Evolutionary conservation across 139 green algal genomes (phyloP).

Genomic region (Chlamydomonas sp.): DNA sequence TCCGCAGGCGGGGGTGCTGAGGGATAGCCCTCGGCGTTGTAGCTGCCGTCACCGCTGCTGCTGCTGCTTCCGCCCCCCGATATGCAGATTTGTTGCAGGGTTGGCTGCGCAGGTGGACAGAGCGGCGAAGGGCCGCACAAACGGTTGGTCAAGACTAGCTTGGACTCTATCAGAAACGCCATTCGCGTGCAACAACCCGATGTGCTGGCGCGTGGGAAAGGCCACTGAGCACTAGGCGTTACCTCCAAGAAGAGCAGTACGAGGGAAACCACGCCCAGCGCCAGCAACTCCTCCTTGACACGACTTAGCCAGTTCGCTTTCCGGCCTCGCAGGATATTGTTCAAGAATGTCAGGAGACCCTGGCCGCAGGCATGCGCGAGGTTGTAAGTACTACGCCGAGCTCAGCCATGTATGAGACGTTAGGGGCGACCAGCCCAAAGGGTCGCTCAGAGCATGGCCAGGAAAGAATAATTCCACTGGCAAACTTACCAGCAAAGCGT

Average conservation of each 20-base stretch:
- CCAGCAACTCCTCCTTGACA: conserved; percentile 46
- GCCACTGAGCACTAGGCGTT: background rate
- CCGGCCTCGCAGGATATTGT: conserved; percentile 36
- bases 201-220: too few relatives aligned
- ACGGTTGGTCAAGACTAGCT: background rate
- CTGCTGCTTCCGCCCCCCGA: background rate
- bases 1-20: background rate
- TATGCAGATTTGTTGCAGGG: conserved; percentile 21
- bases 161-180: too few relatives aligned
- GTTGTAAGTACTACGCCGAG: too few relatives aligned
- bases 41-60: background rate
- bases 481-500: background rate
- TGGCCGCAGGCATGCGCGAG: background rate
- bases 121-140: background rate
- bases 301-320: conserved; percentile 38
- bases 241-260: conserved; percentile 43
- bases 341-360: conserved; percentile 39
- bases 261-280: conserved; percentile 41
- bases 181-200: too few relatives aligned
- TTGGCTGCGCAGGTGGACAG: background rate
- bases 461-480: too few relatives aligned
- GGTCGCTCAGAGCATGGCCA: too few relatives aligned
- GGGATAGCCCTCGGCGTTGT: background rate
- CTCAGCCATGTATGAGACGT: too few relatives aligned
- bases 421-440: too few relatives aligned